A percentile compares a stretch with the other conserved stretches of the same genome.
phyloP scores from a whole-genome alignment of 2,329 filamentous ascomycete genomes.

The Colletotrichum sp. region DNA sequence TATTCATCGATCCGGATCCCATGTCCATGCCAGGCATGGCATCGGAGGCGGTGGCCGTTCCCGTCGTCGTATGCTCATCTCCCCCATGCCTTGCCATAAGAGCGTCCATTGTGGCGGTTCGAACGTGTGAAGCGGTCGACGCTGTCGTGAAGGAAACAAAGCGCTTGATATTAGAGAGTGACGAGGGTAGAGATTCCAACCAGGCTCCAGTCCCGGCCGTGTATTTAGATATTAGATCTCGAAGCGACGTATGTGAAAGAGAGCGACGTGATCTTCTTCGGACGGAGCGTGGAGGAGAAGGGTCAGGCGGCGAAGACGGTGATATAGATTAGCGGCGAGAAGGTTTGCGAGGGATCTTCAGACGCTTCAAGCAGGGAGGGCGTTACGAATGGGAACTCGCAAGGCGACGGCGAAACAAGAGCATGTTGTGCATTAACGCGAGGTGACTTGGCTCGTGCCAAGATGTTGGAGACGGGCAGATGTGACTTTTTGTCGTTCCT shows the following conservation, averaged over 20 bases:
- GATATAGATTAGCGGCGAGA: slow-evolving; percentile 19
- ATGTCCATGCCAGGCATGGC: slow-evolving; percentile 19
- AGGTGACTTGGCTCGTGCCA: slow-evolving; percentile 14
- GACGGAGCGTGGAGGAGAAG: neutral
- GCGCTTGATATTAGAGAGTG: neutral
- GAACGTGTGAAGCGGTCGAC: neutral
- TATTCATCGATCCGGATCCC: slow-evolving; percentile 12
- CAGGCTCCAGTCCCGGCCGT: slow-evolving; percentile 20
- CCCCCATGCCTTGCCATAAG: slow-evolving; percentile 13
- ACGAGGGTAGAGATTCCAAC: neutral
- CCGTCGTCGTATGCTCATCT: neutral
- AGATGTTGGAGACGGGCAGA: slow-evolving; percentile 6
- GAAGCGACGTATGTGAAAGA: neutral
- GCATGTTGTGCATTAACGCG: slow-evolving; percentile 16
- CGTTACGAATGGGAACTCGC: neutral
- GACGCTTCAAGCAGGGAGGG: slow-evolving; percentile 17
- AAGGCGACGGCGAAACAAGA: slow-evolving; percentile 15
- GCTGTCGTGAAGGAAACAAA: neutral
- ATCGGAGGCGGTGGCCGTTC: neutral
- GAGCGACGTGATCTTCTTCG: neutral
- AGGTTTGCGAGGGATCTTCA: slow-evolving; percentile 24
- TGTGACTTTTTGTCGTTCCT: slow-evolving; percentile 12
- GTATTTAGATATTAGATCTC: neutral
- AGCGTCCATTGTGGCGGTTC: slow-evolving; percentile 4
- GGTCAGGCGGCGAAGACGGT: neutral